Evolutionary conservation across 164 flowering plant species (phyloP), one percentile per base, ranked within the genome.

Genomic region (Chloranthus sessilifolius): DNA sequence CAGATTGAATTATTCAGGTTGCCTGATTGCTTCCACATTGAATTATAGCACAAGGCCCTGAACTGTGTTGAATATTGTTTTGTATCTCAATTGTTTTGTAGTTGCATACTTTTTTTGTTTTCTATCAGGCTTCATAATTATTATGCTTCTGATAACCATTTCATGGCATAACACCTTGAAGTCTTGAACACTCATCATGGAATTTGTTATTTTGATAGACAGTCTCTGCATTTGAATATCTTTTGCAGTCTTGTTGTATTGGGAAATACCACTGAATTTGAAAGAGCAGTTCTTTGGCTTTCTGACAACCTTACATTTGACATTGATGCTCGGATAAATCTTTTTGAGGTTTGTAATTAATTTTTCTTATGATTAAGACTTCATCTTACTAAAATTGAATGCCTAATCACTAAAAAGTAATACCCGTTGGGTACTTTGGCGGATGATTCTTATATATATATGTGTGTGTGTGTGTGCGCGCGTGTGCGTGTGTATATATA

Each of bases 241-340:
- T 60, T 28, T 52, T 40, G 56, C 75, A 92, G 99, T 72, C 95
- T 92, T 67, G 79, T 77, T 37, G 66, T 92, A 10, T 15, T 92
- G 72, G 97, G 99, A 3, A 85, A 92, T 74, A 46, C 74, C 67
- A 82, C 95, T 29, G 99, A 92, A 62, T 92, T 92, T 61, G 84
- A 78, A 68, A 77, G 76, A 63, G 97, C 88, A 14, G 89, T 92
- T 57, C 67, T 71, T 38, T 92, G 99, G 99, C 88, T 92, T 50
- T 82, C 96, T 45, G 86, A 86, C 29, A 86, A 92, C 60, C 66
- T 92, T 24, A 69, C 58, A 14, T 92, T 92, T 55, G 78, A 88
- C 62, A 83, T 88, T 48, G 99, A 92, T 81, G 99, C 89, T 43
- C 79, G 97, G 69, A 63, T 88, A 47, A 88, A 74, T 74, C 83